These are phyloP conservation scores for Limnanthes douglasii DNA, from an alignment of 345 rosid species.

Conservation along the genomic window DNA sequence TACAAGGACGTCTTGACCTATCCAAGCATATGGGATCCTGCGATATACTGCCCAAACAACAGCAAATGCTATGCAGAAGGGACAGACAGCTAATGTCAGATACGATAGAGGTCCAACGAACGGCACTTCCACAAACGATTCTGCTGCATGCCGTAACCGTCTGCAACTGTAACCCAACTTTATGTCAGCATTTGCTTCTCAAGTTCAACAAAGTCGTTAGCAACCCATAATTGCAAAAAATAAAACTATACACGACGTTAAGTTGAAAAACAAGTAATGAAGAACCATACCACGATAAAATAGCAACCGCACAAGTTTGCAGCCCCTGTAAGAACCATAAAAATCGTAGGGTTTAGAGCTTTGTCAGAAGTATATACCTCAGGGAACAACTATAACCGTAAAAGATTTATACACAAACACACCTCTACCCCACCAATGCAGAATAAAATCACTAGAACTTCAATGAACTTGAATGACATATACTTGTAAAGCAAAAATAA, in stretches of 20 bases:
- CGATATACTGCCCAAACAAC: conserved; percentile 81
- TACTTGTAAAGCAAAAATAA: conserved; percentile 94
- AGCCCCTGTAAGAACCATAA: conserved; percentile 56
- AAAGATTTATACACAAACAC: conserved; percentile 10
- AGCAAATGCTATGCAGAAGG: conserved; percentile 88
- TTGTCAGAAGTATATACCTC: no score
- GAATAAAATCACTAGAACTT: conserved; percentile 82
- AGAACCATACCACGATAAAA: conserved; percentile 65
- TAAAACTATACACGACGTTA: neutral
- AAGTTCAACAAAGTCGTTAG: neutral
- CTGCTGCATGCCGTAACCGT: conserved; percentile 67
- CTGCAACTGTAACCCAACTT: conserved; percentile 59
- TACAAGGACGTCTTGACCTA: conserved; percentile 99
- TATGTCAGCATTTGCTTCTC: conserved; percentile 20
- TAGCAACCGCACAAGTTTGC: conserved; percentile 86
- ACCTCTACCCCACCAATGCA: conserved; percentile 99
- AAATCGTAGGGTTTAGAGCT: no score
- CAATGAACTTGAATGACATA: conserved; percentile 91
- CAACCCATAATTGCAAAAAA: neutral
- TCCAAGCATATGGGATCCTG: conserved; percentile 64
- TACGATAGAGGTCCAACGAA: conserved; percentile 75
- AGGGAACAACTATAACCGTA: no score
- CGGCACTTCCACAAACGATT: conserved; percentile 67
- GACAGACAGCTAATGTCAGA: conserved; percentile 76
- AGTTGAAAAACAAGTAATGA: neutral